Evolutionary conservation across 1,284 basidiomycete species (phyloP).

Genomic region (Takashimella koratensis): DNA sequence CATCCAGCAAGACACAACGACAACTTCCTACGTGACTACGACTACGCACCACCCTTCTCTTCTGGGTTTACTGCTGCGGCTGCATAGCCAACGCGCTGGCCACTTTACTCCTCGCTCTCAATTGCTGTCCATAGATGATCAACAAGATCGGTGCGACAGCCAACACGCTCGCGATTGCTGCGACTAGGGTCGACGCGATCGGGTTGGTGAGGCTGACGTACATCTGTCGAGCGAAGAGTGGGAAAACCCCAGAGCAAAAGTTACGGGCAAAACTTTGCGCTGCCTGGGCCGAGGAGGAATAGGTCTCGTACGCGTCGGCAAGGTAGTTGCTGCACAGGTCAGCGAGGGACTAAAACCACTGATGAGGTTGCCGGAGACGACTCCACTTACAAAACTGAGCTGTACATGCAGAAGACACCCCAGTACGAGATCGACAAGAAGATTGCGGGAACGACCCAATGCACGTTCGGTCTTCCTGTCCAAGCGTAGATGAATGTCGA

Average conservation of each 20-base stretch:
- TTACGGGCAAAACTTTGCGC: conserved; percentile 46
- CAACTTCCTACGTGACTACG: too few relatives aligned
- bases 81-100: conserved; percentile 34
- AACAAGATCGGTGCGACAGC: conserved; percentile 40
- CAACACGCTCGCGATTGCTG: conserved; percentile 37
- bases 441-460: conserved; percentile 39
- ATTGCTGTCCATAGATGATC: conserved; percentile 37
- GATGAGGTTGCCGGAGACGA: too few relatives aligned
- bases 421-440: conserved; percentile 24
- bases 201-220: conserved; percentile 43
- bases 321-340: conserved; percentile 37
- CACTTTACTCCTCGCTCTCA: conserved; percentile 43
- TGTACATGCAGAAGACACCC: conserved; percentile 41
- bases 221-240: conserved; percentile 41
- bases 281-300: conserved; percentile 48
- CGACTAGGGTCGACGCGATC: conserved; percentile 42
- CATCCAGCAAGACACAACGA: neutral
- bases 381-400: conserved; percentile 37
- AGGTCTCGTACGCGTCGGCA: conserved; percentile 44
- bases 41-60: neutral
- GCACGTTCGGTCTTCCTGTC: conserved; percentile 33
- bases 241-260: conserved; percentile 35
- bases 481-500: conserved; percentile 39
- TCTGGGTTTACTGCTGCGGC: conserved; percentile 7
- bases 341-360: neutral